Evolutionary conservation across 306 rosid species (phyloP).

Genomic region (Trifolium pratense): DNA sequence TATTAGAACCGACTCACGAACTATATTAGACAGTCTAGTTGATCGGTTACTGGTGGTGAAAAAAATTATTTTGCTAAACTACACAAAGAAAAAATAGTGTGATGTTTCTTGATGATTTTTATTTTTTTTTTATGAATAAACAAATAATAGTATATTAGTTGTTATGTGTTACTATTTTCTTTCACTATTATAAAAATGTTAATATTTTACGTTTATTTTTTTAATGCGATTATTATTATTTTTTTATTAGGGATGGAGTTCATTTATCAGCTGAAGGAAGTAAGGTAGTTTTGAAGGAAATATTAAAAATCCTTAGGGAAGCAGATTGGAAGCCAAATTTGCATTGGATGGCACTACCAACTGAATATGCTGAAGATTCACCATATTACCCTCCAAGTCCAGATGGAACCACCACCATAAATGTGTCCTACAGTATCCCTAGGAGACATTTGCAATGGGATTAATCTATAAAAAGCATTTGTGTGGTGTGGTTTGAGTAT

Average conservation of each 20-base stretch:
- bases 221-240: background rate
- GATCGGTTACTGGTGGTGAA: too few species aligned
- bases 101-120: too few species aligned
- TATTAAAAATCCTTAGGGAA: constrained; percentile 57
- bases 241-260: constrained; percentile 67
- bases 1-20: too few species aligned
- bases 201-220: too few species aligned
- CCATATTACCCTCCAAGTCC: constrained; percentile 46
- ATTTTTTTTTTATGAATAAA: too few species aligned
- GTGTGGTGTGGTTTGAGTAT: background rate
- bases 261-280: constrained; percentile 75
- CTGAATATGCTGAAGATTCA: constrained; percentile 64
- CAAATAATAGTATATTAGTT: too few species aligned
- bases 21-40: too few species aligned
- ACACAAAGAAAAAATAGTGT: too few species aligned
- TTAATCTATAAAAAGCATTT: background rate
- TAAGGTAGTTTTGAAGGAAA: constrained; percentile 70
- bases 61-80: too few species aligned
- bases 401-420: constrained; percentile 50
- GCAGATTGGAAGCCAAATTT: constrained; percentile 78
- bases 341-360: constrained; percentile 63
- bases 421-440: constrained; percentile 28
- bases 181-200: too few species aligned
- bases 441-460: constrained; percentile 45
- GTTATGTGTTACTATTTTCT: too few species aligned